These are phyloP conservation scores for Leersia perrieri DNA, from an alignment of 176 grass and related monocot genomes.

Conservation along the genomic window DNA sequence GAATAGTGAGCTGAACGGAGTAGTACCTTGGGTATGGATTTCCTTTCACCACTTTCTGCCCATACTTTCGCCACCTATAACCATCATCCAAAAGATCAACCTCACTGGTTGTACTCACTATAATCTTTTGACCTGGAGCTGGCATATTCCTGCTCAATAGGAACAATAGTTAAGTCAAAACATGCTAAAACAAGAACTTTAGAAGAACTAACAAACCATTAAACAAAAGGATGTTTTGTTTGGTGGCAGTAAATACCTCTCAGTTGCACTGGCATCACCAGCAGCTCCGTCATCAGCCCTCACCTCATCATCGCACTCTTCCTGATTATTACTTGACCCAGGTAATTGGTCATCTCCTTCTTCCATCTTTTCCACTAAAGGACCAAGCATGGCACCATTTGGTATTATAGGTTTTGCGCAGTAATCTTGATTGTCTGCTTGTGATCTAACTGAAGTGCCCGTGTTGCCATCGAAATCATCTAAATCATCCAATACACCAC, in stretches of 20 bases:
- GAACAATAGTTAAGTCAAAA: neutral
- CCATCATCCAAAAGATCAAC: slow-evolving; percentile 77
- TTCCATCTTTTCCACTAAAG: neutral
- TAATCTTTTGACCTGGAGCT: slow-evolving; percentile 51
- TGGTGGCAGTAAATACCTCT: slow-evolving; percentile 25
- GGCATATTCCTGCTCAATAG: slow-evolving; percentile 14
- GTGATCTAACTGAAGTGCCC: slow-evolving; percentile 23
- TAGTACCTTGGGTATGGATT: slow-evolving; percentile 51
- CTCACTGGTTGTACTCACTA: slow-evolving; percentile 70
- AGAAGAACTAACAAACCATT: neutral
- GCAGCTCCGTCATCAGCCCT: neutral
- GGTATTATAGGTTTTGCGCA: neutral
- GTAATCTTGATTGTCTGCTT: neutral
- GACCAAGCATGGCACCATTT: neutral
- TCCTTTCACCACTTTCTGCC: slow-evolving; percentile 63
- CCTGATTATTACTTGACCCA: slow-evolving; percentile 15
- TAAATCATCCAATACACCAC: slow-evolving; percentile 1
- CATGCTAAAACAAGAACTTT: neutral
- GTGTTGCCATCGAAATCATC: slow-evolving; percentile 2
- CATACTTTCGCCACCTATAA: slow-evolving; percentile 75
- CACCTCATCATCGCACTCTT: neutral
- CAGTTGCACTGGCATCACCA: neutral
- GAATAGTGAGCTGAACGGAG: slow-evolving; percentile 2
- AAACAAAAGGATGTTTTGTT: neutral
- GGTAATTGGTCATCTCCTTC: slow-evolving; percentile 15